Percentiles rank a stretch among this genome's conserved stretches.
Conservation (phyloP, 306 rosid genomes). For the Ceratonia siliqua region DNA sequence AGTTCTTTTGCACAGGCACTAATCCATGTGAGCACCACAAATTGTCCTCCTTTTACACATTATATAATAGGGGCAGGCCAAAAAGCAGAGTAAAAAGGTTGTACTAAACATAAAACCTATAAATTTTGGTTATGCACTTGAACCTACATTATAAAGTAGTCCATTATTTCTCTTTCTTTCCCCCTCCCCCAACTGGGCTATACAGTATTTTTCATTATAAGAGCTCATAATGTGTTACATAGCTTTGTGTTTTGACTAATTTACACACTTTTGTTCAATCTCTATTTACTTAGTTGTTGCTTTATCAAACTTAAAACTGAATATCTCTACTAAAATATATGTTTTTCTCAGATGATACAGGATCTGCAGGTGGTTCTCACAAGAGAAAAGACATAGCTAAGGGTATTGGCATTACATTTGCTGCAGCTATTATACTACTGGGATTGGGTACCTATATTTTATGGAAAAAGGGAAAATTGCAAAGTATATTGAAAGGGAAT, state of each 20-base stretch:
- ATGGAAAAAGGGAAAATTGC: conserved; percentile 53
- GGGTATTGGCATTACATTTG: conserved; percentile 43
- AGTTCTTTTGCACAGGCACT: too few relatives aligned
- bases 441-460: conserved; percentile 40
- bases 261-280: background rate
- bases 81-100: background rate
- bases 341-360: conserved; percentile 35
- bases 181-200: too few relatives aligned
- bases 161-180: too few relatives aligned
- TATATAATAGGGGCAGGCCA: too few relatives aligned
- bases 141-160: background rate
- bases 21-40: background rate
- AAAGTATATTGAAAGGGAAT: conserved; percentile 25
- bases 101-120: too few relatives aligned
- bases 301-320: conserved; percentile 14
- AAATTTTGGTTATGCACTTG: too few relatives aligned
- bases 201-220: background rate
- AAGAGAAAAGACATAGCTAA: conserved; percentile 32
- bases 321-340: conserved; percentile 21
- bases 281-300: background rate
- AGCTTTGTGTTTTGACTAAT: conserved; percentile 23
- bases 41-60: background rate
- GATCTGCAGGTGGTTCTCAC: conserved; percentile 35
- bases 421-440: conserved; percentile 45
- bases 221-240: background rate